Conservation (phyloP, 352 stramenopile genomes). For the Globisporangium paddicum region DNA sequence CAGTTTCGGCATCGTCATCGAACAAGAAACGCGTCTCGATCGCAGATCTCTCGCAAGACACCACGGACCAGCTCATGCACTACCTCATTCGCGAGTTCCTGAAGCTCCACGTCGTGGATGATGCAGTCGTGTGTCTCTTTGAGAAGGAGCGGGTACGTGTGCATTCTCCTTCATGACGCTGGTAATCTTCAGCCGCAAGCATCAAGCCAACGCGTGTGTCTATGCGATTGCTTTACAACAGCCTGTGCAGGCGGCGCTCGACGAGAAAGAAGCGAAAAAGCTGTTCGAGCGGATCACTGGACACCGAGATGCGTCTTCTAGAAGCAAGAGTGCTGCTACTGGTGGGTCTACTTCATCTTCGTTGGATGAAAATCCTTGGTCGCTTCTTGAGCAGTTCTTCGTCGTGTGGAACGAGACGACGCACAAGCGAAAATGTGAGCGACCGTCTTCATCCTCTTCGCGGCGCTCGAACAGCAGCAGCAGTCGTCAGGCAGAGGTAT, state of each 20-base stretch:
- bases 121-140: constrained; percentile 31
- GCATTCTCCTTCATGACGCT: not conserved
- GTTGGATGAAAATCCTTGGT: not conserved
- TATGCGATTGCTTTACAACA: not conserved
- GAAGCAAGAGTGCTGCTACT: constrained; percentile 6
- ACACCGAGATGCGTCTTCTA: constrained; percentile 10
- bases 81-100: constrained; percentile 67
- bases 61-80: constrained; percentile 28
- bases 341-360: not conserved
- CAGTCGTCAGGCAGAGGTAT: constrained; percentile 5
- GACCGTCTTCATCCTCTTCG: not conserved
- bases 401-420: constrained; percentile 8
- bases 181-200: not conserved
- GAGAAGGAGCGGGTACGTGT: constrained; percentile 30
- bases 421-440: constrained; percentile 12
- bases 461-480: constrained; percentile 8
- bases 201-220: not conserved
- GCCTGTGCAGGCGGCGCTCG: not conserved
- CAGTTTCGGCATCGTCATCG: not conserved
- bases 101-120: constrained; percentile 28
- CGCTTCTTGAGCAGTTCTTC: constrained; percentile 15
- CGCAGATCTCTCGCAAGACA: not conserved
- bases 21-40: constrained; percentile 10
- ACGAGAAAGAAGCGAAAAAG: constrained; percentile 13
- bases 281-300: constrained; percentile 8